Evolutionary conservation across 805 yeast species (phyloP), one percentile per base, ranked within the genome.

Genomic region (Priceomyces melissophilus): DNA sequence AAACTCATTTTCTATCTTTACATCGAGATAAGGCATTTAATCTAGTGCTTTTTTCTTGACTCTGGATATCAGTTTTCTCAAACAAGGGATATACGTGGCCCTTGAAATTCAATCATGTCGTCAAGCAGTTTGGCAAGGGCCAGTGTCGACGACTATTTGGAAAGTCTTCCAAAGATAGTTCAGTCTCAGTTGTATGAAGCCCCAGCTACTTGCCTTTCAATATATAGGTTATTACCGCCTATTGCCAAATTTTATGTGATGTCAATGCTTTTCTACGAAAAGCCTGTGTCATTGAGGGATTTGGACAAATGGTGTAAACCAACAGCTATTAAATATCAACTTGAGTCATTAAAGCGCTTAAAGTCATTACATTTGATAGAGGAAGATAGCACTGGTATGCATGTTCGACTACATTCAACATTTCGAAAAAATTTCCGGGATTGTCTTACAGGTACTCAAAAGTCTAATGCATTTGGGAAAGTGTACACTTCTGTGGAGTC

Each of bases 131-230:
- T 64, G 38, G 79, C 83, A 65, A 83, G 80, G 54, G 74, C 81
- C 34, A 83, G 87, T 1, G 93, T 90, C 45, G 87, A 87, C 56
- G 95, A 86, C 52, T 89, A 93, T 62, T 71, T 93, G 45, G 97
- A 89, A 57, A 88, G 87, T 13, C 78, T 93, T 4, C 96, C 98
- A 1, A 88, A 84, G 55, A 72, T 84, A 4, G 87, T 88, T n/a
- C 91, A 90, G 52, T 73, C 82, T 15, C 78, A 88, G 55, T 73
- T 93, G 15, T 93, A 86, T 63, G 82, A 80, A 52, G 61, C 63
- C 38, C 96, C 99, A 2, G 96, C 97, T 10, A 87, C 99, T 41
- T 89, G 97, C 58, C 71, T 93, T 35, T 95, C 99, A 2, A 82
- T 93, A n/a, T 90, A 83, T 60, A 73, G 99, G 47, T 69, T 93